Percentiles rank a stretch among this genome's conserved stretches.
Conservation (phyloP, 768 basidiomycete species). For the Piloderma croceum region DNA sequence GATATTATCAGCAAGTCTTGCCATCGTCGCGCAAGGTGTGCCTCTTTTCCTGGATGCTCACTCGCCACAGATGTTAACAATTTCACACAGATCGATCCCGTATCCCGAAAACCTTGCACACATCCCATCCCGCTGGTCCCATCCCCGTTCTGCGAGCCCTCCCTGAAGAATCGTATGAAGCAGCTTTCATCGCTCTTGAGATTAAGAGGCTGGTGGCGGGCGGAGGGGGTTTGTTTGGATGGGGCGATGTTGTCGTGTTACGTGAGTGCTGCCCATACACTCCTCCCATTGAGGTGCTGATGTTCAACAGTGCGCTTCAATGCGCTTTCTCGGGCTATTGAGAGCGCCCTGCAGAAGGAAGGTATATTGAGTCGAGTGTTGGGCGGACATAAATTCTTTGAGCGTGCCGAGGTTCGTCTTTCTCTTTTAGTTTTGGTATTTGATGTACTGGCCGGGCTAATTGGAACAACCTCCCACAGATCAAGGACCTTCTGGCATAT, state of each 20-base stretch:
- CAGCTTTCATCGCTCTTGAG: constrained; percentile 65
- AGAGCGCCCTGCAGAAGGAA: constrained; percentile 68
- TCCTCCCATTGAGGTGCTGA: background rate
- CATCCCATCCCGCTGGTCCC: constrained; percentile 59
- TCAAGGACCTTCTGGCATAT: constrained; percentile 80
- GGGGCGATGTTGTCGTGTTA: constrained; percentile 81
- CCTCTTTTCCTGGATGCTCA: constrained; percentile 1
- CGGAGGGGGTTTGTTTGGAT: constrained; percentile 64
- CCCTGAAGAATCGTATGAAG: constrained; percentile 56
- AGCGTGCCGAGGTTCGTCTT: constrained; percentile 60
- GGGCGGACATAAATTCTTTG: constrained; percentile 83
- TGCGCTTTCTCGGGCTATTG: constrained; percentile 70
- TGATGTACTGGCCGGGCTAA: background rate
- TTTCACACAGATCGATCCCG: constrained; percentile 57
- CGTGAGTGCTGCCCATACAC: constrained; percentile 36
- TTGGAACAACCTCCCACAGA: constrained; percentile 29
- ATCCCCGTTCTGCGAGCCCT: constrained; percentile 54
- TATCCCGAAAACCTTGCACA: constrained; percentile 66
- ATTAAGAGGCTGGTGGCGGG: constrained; percentile 73
- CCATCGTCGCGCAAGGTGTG: constrained; percentile 78
- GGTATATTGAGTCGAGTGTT: constrained; percentile 75
- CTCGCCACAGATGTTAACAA: background rate
- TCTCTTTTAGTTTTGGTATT: background rate
- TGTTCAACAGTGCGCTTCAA: constrained; percentile 69
- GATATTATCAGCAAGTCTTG: constrained; percentile 67